Base-by-base conservation (phyloP, 2,329 filamentous ascomycete genomes). In the Xylariaceae sp. region DNA sequence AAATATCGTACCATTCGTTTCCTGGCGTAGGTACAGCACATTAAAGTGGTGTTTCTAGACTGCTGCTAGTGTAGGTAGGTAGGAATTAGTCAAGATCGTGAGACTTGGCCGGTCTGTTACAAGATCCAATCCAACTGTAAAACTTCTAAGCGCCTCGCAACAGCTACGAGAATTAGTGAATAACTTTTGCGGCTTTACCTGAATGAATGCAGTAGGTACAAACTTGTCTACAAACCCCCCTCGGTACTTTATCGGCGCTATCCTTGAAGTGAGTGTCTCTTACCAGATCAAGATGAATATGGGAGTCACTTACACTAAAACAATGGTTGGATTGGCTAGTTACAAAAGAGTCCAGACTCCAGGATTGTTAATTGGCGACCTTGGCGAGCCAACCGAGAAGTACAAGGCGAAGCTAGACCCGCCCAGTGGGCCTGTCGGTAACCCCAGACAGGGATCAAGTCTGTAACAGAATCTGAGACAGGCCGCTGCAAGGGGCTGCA, bases 401-500 rank as follows among this genome's bases (percentile, higher is more conserved):
- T 29, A n/a, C n/a, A n/a, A n/a, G n/a, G n/a, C n/a, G 34, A 47
- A 52, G 55, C 29, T 57, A 50, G 59, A 46, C 53, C 41, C 43
- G 44, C 52, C 33, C 8, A 36, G 16, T 55, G 48, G 57, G 45
- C 51, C 39, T 36, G 44, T 53, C 44, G 40, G 53, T 44, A 55
- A 56, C 56, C 54, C 54, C 47, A 58, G 57, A 61, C 63, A 62
- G 49, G 63, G 61, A 61, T 62, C 57, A 21, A 54, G 53, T 63
- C 61, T 63, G 64, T 66, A 59, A 66, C 64, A 63, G 40, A 53
- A 52, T 55, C 64, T 66, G 62, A 66, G 64, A 66, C 63, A 62
- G 23, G 50, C 49, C 47, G 53, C 51, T 60, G 62, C 63, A 65
- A 62, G 63, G 63, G 63, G 52, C 48, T 16, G 33, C 45, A 11